Base-by-base conservation (phyloP, 371 early-diverging fungal species). In the Apophysomyces sp. region DNA sequence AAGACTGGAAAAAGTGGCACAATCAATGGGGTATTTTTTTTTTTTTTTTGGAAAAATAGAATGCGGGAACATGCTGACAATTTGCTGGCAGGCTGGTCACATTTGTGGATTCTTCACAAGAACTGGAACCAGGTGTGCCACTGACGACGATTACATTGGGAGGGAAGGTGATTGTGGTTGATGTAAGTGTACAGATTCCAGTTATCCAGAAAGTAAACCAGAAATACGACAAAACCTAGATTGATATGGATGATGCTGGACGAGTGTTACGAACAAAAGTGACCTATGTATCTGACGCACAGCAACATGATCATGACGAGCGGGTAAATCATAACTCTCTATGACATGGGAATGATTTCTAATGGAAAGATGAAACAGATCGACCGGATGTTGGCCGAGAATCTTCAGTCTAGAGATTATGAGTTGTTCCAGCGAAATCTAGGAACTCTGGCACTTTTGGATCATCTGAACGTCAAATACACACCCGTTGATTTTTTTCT, bases 81-180 rank as follows among this genome's bases (percentile, higher is more conserved):
- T 16, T 3, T 13, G 28, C 49, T 12, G n/a, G 39, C 66, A 81
- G 79, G 29, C 57, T 85, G 56, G 77, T 80, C 29, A 73, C 81
- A 5, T 86, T 80, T 71, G 69, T 83, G 8, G 86, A 86, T 39
- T 68, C 81, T 7, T 71, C 77, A 31, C 73, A 77, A 26, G 69
- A 74, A 44, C 60, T 73, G 21, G 78, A 80, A 15, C 73, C 73
- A 11, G 64, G 69, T 0, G 44, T 68, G 8, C 74, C 78, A 28
- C 72, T 77, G 9, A 84, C 84, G 7, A 86, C 84, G 1, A 71
- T 86, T 24, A 86, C 83, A 1, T 58, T 84, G 3, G 86, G 83
- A 39, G 86, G 86, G 16, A 84, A 72, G 6, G 77, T 80, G 8
- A 86, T 86, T 71, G 86, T 86, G 28, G 67, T 86, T 49, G 86